Conservation (phyloP, 305 asterid genomes). For the Solanum aculeatissimum region DNA sequence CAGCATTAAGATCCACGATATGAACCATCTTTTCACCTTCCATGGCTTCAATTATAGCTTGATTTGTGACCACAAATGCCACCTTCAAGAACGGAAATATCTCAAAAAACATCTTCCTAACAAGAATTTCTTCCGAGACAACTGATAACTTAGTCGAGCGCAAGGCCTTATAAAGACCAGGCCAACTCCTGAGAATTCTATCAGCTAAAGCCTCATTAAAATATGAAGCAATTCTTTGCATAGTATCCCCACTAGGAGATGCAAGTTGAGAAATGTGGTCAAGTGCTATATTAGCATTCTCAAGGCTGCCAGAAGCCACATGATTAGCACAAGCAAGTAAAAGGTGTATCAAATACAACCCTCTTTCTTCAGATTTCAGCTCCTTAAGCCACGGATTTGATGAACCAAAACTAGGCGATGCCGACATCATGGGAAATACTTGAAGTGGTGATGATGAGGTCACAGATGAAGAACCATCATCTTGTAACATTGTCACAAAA, state of each 20-base stretch:
- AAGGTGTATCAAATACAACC: slow-evolving; percentile 38
- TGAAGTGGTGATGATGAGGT: slow-evolving; percentile 42
- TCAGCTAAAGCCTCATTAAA: slow-evolving; percentile 50
- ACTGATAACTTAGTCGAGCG: slow-evolving; percentile 23
- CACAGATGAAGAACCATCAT: slow-evolving; percentile 38
- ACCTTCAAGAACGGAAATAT: slow-evolving; percentile 42
- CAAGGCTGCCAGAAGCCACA: slow-evolving; percentile 35
- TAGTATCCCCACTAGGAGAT: slow-evolving; percentile 46
- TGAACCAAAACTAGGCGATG: slow-evolving; percentile 27
- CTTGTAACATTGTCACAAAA: slow-evolving; percentile 26
- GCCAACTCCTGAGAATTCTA: slow-evolving; percentile 33
- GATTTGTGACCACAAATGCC: slow-evolving; percentile 42
- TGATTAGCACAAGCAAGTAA: slow-evolving; percentile 40
- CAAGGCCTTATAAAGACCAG: slow-evolving; percentile 40
- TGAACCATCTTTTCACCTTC: slow-evolving; percentile 49
- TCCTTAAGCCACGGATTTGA: slow-evolving; percentile 37
- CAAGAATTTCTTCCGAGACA: slow-evolving; percentile 19
- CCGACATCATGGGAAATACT: slow-evolving; percentile 28
- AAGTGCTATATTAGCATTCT: slow-evolving; percentile 40
- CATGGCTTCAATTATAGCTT: slow-evolving; percentile 49
- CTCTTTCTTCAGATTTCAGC: slow-evolving; percentile 51
- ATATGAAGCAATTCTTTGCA: slow-evolving; percentile 48
- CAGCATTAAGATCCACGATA: slow-evolving; percentile 34
- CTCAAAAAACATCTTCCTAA: slow-evolving; percentile 29
- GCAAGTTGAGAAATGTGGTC: slow-evolving; percentile 44